A percentile compares a stretch with the other conserved stretches of the same genome.
Evolutionary conservation across 805 yeast species (phyloP).

Genomic region (Torulaspora indica): DNA sequence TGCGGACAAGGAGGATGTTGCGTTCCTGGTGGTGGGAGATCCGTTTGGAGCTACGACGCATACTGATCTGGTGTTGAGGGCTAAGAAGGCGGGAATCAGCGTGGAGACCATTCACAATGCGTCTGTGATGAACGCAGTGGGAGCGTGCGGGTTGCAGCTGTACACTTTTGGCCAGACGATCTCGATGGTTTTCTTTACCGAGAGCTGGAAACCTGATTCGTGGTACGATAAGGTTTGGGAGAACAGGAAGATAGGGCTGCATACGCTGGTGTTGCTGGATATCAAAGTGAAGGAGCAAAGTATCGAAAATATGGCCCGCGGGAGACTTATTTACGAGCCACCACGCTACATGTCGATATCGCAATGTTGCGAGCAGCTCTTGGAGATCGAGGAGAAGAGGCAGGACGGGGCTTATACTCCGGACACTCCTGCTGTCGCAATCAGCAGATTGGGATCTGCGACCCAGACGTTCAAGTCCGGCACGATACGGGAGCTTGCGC

Average conservation of each 20-base stretch:
- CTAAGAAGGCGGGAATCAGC: slow-evolving; percentile 73
- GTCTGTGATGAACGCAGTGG: slow-evolving; percentile 96
- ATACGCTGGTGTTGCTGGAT: slow-evolving; percentile 81
- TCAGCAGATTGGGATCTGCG: slow-evolving; percentile 87
- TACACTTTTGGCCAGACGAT: slow-evolving; percentile 96
- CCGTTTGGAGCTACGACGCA: slow-evolving; percentile 98
- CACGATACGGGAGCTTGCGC: slow-evolving; percentile 67
- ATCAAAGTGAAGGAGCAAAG: slow-evolving; percentile 97
- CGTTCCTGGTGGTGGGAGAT: slow-evolving; percentile 94
- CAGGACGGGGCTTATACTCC: slow-evolving; percentile 75
- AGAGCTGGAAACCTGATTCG: slow-evolving; percentile 92
- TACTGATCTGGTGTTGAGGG: slow-evolving; percentile 87
- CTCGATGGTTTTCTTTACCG: slow-evolving; percentile 94
- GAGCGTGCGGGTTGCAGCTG: slow-evolving; percentile 93
- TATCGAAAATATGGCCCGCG: slow-evolving; percentile 88
- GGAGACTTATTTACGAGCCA: slow-evolving; percentile 88
- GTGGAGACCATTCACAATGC: slow-evolving; percentile 91
- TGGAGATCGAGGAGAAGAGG: slow-evolving; percentile 81
- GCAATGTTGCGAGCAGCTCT: slow-evolving; percentile 80
- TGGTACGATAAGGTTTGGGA: slow-evolving; percentile 87
- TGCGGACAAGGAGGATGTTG: slow-evolving; percentile 79
- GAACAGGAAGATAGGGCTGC: slow-evolving; percentile 85
- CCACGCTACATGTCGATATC: slow-evolving; percentile 93
- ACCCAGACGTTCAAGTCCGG: slow-evolving; percentile 79
- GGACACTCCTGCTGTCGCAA: slow-evolving; percentile 88